Percentiles rank a stretch among this genome's conserved stretches.
Evolutionary conservation across 1,139 yeast genomes (phyloP).

Genomic region (Candida neerlandica): DNA sequence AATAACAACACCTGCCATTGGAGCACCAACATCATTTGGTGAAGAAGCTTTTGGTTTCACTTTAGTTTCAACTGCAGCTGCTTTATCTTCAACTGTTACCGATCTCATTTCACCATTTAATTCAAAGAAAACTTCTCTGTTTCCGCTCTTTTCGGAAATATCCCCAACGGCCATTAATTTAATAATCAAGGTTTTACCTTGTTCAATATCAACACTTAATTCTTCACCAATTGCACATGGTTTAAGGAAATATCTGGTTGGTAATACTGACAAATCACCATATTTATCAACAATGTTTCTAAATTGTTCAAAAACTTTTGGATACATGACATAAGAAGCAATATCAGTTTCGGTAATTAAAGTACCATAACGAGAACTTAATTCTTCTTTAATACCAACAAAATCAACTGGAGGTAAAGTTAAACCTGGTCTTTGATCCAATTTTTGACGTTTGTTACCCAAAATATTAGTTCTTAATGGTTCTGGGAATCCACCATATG

Average conservation of each 20-base stretch:
- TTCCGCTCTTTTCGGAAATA: slow-evolving; percentile 79
- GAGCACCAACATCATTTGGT: slow-evolving; percentile 95
- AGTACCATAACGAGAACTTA: slow-evolving; percentile 62
- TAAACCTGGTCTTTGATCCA: slow-evolving; percentile 89
- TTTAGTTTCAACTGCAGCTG: slow-evolving; percentile 79
- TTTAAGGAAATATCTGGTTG: slow-evolving; percentile 86
- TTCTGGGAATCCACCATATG: slow-evolving; percentile 99
- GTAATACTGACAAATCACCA: slow-evolving; percentile 92
- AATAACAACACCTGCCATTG: slow-evolving; percentile 98
- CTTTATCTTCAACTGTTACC: slow-evolving; percentile 86
- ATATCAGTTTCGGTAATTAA: slow-evolving; percentile 79
- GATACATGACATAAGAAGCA: slow-evolving; percentile 96
- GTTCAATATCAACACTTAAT: slow-evolving; percentile 84
- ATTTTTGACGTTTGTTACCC: slow-evolving; percentile 82
- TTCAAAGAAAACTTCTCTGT: slow-evolving; percentile 96
- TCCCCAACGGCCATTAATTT: slow-evolving; percentile 94
- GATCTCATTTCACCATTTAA: slow-evolving; percentile 98
- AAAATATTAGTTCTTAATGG: slow-evolving; percentile 91
- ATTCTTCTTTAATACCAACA: slow-evolving; percentile 67
- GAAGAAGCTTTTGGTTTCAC: slow-evolving; percentile 92
- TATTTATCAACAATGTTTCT: slow-evolving; percentile 72
- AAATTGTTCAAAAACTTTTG: slow-evolving; percentile 91
- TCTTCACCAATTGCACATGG: slow-evolving; percentile 89
- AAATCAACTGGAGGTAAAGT: slow-evolving; percentile 82
- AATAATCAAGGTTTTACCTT: slow-evolving; percentile 91